Conservation (phyloP, 768 basidiomycete genomes). For the Mycena rebaudengoi region DNA sequence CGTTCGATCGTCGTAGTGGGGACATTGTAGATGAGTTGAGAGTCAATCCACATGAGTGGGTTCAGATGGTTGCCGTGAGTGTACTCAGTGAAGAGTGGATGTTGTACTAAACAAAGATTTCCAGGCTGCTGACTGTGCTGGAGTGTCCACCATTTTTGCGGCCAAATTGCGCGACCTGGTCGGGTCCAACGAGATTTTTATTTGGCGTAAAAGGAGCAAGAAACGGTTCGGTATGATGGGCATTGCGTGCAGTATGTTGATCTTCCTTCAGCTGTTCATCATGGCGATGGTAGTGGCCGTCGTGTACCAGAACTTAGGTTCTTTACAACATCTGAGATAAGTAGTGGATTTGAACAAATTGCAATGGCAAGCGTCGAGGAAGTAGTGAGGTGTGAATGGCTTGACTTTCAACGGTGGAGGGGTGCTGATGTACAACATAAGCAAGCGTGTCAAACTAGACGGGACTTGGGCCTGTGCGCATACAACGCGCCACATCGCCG, state of each 20-base stretch:
- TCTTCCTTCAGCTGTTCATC: conserved; percentile 13
- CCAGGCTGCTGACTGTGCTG: conserved; percentile 18
- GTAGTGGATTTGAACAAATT: neutral
- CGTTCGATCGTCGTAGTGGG: conserved; percentile 22
- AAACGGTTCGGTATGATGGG: conserved; percentile 1
- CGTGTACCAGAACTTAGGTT: conserved; percentile 1
- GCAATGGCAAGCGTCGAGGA: neutral
- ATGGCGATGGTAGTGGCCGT: conserved; percentile 2
- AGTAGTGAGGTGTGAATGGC: neutral
- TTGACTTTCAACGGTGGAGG: neutral
- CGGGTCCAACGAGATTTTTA: conserved; percentile 9
- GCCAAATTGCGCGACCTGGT: conserved; percentile 15
- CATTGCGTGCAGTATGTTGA: conserved; percentile 1
- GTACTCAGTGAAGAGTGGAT: neutral
- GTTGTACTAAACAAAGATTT: conserved; percentile 2
- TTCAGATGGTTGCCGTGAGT: conserved; percentile 22
- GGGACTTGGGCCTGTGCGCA: conserved; percentile 2
- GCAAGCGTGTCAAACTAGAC: neutral
- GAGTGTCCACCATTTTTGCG: conserved; percentile 13
- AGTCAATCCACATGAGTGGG: conserved; percentile 17
- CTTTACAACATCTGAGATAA: neutral
- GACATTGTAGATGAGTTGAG: conserved; percentile 15
- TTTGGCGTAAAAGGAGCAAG: conserved; percentile 17
- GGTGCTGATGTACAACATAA: conserved; percentile 20
- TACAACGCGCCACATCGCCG: conserved; percentile 7